These are phyloP conservation scores for Dryas alaskensis DNA, from an alignment of 306 rosid genomes.

Conservation along the genomic window DNA sequence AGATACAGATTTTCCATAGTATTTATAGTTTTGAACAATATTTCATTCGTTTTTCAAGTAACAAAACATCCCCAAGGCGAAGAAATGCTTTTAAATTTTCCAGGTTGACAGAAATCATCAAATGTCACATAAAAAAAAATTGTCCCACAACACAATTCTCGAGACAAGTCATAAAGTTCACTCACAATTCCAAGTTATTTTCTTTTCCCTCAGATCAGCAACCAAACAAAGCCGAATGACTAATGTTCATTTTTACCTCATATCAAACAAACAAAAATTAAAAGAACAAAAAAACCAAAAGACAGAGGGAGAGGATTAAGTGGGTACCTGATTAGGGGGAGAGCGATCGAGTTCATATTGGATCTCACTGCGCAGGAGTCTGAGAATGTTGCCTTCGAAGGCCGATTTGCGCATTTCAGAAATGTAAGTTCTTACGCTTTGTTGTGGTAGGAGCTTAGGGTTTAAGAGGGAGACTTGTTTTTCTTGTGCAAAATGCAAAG, in stretches of 20 bases:
- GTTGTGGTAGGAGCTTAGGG: slow-evolving; percentile 16
- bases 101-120: not conserved
- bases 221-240: not conserved
- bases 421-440: slow-evolving; percentile 49
- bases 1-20: not conserved
- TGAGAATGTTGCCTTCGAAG: slow-evolving; percentile 62
- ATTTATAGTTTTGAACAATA: not conserved
- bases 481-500: slow-evolving; percentile 12
- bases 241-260: not conserved
- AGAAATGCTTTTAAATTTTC: not conserved
- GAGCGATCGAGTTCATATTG: slow-evolving; percentile 61
- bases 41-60: not conserved
- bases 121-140: not conserved
- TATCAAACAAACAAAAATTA: not conserved
- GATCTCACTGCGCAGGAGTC: slow-evolving; percentile 72
- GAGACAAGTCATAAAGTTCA: not conserved
- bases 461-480: slow-evolving; percentile 5
- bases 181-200: not conserved
- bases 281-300: not conserved
- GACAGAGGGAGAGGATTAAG: not conserved
- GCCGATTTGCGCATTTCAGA: slow-evolving; percentile 72
- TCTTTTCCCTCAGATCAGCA: not conserved
- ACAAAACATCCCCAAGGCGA: not conserved
- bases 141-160: not conserved
- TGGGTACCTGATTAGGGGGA: slow-evolving; percentile 43